Evolutionary conservation across 2,329 filamentous ascomycete genomes (phyloP), one percentile per base, ranked within the genome.

Genomic region (Fusarium beomiforme): DNA sequence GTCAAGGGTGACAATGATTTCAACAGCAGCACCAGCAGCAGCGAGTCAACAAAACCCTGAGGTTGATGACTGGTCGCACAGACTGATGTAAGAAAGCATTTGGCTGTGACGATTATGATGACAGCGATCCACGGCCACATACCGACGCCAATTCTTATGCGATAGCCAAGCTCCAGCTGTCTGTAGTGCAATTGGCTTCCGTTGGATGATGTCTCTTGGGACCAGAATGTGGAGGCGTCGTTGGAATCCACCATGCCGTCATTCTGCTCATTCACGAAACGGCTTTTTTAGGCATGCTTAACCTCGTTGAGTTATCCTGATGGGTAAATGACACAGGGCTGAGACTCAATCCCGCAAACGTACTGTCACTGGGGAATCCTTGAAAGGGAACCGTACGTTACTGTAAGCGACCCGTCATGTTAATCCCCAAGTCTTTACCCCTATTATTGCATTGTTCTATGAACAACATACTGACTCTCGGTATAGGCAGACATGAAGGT

Each of bases 241-340:
- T 43, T 70, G 65, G 60, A 71, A 72, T 70, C 69, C 19, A 17
- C 43, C 24, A 66, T 63, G 65, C 43, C 56, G 39, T 72, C 69
- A 62, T 69, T 43, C 26, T 43, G 33, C 31, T 39, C 43, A 26
- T 37, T 46, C 21, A 59, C 26, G 36, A 49, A 66, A 69, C 59
- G 43, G 55, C 41, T 49, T 49, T 59, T 55, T 41, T n/a, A n/a
- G 29, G 24, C 23, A 24, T 13, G 21, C 19, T 37, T 42, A 46
- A 34, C 47, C 37, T 39, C 11, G 36, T 50, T 39, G 36, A 33
- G 34, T 17, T 49, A 29, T 24, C 34, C n/a, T 41, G 17, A 39
- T 34, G 34, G 31, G 39, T 26, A 41, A 58, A 49, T 36, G 39
- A 24, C 41, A 59, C 69, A 72, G 60, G 60, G 64, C 69, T 62